Evolutionary conservation across 2,329 filamentous ascomycete genomes (phyloP), one percentile per base, ranked within the genome.

Genomic region (Sphaceloma murrayae): DNA sequence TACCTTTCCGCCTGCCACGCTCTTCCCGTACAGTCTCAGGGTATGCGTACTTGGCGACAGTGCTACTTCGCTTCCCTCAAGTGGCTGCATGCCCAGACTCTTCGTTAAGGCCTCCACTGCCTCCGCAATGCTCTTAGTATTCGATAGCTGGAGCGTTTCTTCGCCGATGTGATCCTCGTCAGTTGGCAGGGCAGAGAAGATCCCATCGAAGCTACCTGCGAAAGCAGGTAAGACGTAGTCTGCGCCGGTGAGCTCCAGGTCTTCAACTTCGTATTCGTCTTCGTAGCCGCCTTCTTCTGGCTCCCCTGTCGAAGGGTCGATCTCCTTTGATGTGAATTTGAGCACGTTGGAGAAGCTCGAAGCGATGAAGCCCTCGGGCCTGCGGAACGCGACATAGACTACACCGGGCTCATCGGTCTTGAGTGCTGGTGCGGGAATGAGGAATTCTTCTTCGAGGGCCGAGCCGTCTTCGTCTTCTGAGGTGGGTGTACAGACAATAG

Each of bases 291-390:
- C 74, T 11, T 94, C 87, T 63, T 98, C 91, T 1, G 89, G 85
- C 65, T 95, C 87, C 52, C 79, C 78, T n/a, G 85, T 94, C 18
- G 83, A 83, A 4, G 91, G 91, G 57, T 98, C 91, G 53, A 98
- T 91, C 66, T 98, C 91, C 68, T 95, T 96, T 70, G 82, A 91
- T 13, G 87, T 95, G 63, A 98, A 98, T 66, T 91, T 95, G 60
- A 98, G 81, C 29, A 85, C 70, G 65, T 96, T 98, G 53, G 85
- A 86, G 65, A 98, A 94, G 31, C 78, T 83, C 43, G 82, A 79
- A 16, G 83, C 72, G 3, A 87, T 80, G 62, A 93, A 81, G 56
- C 86, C 84, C 46, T 85, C 87, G 19, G 78, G 67, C 63, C 93
- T 91, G 67, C 82, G 85, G 72, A 98, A 95, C 2, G 87, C 87